Conservation (phyloP, 352 stramenopile genomes). For the Lagenidium giganteum region DNA sequence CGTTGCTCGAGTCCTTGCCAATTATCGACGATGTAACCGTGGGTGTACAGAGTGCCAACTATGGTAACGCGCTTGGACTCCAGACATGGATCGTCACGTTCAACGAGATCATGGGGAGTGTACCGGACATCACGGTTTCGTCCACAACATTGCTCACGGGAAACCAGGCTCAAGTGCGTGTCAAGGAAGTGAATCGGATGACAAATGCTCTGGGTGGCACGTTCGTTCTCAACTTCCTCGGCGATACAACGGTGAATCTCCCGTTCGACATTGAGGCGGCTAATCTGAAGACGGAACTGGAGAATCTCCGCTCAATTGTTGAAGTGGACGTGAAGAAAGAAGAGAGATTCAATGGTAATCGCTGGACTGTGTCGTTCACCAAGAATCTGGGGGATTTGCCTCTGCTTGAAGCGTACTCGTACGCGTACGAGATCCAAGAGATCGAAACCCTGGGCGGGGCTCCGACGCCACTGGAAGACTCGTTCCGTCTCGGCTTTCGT, state of each 20-base stretch:
- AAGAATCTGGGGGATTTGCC: slow-evolving; percentile 94
- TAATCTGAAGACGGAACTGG: slow-evolving; percentile 83
- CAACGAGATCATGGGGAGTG: slow-evolving; percentile 87
- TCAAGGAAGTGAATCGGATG: slow-evolving; percentile 75
- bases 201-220: slow-evolving; percentile 84
- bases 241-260: slow-evolving; percentile 88
- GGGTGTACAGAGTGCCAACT: slow-evolving; percentile 39
- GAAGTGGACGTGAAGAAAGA: slow-evolving; percentile 73
- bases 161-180: slow-evolving; percentile 39
- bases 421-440: slow-evolving; percentile 93
- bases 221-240: slow-evolving; percentile 92
- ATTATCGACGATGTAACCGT: slow-evolving; percentile 79
- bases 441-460: slow-evolving; percentile 87
- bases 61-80: slow-evolving; percentile 32
- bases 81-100: slow-evolving; percentile 89
- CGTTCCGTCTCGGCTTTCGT: slow-evolving; percentile 85
- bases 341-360: slow-evolving; percentile 78
- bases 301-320: slow-evolving; percentile 49
- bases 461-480: slow-evolving; percentile 90
- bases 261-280: slow-evolving; percentile 85
- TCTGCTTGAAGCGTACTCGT: slow-evolving; percentile 78
- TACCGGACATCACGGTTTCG: slow-evolving; percentile 73
- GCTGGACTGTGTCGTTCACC: slow-evolving; percentile 95
- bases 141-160: slow-evolving; percentile 53
- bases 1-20: slow-evolving; percentile 60